Conservation (phyloP, 2,329 filamentous ascomycete species). For the Capronia coronata region DNA sequence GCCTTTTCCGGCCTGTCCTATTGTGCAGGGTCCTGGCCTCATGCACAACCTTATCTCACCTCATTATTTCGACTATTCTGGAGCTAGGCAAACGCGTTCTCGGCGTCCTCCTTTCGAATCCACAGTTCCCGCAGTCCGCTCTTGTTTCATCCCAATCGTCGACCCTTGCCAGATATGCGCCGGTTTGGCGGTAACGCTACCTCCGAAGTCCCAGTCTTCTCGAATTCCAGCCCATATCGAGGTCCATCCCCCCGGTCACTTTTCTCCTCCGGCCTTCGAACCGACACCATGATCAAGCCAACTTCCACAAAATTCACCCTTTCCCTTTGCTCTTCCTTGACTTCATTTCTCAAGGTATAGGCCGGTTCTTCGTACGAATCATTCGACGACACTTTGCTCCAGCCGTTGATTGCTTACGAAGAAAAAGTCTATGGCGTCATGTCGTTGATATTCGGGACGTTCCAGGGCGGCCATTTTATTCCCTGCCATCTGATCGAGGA, state of each 20-base stretch:
- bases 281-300: neutral
- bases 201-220: too few species aligned
- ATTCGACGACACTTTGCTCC: neutral
- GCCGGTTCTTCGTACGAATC: neutral
- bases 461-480: conserved; percentile 9
- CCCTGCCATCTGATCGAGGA: conserved; percentile 12
- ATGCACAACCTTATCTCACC: neutral
- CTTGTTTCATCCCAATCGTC: neutral
- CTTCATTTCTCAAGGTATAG: neutral
- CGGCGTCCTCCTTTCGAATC: neutral
- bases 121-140: neutral
- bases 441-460: conserved; percentile 11
- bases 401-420: conserved; percentile 1
- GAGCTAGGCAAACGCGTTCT: neutral
- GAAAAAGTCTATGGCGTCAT: conserved; percentile 25
- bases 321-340: neutral
- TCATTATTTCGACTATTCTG: neutral
- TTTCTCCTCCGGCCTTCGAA: conserved; percentile 1
- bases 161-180: neutral
- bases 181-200: too few species aligned
- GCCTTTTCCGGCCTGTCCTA: too few species aligned
- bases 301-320: neutral
- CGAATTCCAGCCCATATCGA: neutral
- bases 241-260: neutral
- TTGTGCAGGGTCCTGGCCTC: neutral